Conservation (phyloP, 805 yeast species). For the Schwanniomyces sp. region DNA sequence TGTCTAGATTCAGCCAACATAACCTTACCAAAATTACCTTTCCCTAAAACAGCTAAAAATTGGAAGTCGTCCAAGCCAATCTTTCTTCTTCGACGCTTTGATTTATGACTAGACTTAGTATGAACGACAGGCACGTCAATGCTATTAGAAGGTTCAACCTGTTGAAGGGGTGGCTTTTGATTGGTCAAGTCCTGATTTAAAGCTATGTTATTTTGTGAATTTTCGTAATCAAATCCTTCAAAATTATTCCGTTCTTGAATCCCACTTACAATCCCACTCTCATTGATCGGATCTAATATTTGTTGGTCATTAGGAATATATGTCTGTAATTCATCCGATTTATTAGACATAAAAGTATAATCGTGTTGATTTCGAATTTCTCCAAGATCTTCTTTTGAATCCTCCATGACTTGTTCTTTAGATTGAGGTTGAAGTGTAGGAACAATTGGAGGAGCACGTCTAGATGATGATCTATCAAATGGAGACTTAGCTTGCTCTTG, state of each 20-base stretch:
- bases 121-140: constrained; percentile 11
- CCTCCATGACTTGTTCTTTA: neutral
- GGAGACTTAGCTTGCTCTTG: constrained; percentile 30
- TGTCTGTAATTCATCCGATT: constrained; percentile 17
- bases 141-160: neutral
- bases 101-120: constrained; percentile 26
- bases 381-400: constrained; percentile 1
- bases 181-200: neutral
- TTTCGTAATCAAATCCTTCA: constrained; percentile 24
- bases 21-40: constrained; percentile 98
- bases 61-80: constrained; percentile 94
- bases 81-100: constrained; percentile 54
- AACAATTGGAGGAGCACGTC: constrained; percentile 25
- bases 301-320: constrained; percentile 5
- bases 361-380: constrained; percentile 9
- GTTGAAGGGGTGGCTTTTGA: neutral
- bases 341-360: constrained; percentile 20
- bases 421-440: constrained; percentile 17
- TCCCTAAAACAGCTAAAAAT: constrained; percentile 91
- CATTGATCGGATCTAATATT: constrained; percentile 6
- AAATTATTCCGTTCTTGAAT: constrained; percentile 17
- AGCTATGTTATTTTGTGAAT: constrained; percentile 15
- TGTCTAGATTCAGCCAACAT: constrained; percentile 94
- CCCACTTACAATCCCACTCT: neutral
- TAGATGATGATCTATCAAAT: constrained; percentile 15